These are phyloP conservation scores for Pholiota adiposa DNA, from an alignment of 1,284 basidiomycete genomes.

Conservation along the genomic window DNA sequence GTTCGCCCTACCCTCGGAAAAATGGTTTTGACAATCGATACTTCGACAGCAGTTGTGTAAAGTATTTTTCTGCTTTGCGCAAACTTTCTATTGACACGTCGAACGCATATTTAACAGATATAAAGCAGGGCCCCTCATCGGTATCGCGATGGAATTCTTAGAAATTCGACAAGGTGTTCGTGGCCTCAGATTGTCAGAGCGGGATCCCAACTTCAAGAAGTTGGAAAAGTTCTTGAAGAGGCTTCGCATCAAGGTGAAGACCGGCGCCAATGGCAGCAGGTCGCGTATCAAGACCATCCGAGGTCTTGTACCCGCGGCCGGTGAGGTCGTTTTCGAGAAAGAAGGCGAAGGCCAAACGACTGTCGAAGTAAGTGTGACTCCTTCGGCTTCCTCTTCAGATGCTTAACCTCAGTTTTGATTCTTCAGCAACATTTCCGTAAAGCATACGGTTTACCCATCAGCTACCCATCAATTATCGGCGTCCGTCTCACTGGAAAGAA, in stretches of 20 bases:
- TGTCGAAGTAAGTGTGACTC: constrained; percentile 33
- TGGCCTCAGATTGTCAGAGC: constrained; percentile 23
- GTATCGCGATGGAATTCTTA: constrained; percentile 31
- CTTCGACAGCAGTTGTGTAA: constrained; percentile 47
- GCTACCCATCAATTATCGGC: constrained; percentile 42
- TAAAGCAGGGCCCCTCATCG: constrained; percentile 31
- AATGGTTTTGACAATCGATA: constrained; percentile 51
- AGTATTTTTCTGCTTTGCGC: constrained; percentile 11
- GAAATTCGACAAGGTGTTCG: constrained; percentile 19
- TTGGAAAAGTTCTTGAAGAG: constrained; percentile 39
- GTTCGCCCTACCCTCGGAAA: constrained; percentile 44
- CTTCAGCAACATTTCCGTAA: constrained; percentile 40
- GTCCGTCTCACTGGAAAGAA: constrained; percentile 34
- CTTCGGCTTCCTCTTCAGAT: background rate
- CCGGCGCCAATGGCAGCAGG: constrained; percentile 7
- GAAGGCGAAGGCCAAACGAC: constrained; percentile 31
- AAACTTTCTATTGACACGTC: too few relatives aligned
- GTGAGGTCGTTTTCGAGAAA: constrained; percentile 31
- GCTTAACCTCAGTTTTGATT: background rate
- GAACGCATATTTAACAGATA: constrained; percentile 33
- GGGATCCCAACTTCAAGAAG: constrained; percentile 25
- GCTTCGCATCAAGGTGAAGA: constrained; percentile 28
- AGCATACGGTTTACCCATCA: constrained; percentile 33
- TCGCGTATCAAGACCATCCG: constrained; percentile 27
- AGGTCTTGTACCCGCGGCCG: constrained; percentile 24